Conservation (phyloP, 2,329 filamentous ascomycete species). For the Calonectria leucothoes region DNA sequence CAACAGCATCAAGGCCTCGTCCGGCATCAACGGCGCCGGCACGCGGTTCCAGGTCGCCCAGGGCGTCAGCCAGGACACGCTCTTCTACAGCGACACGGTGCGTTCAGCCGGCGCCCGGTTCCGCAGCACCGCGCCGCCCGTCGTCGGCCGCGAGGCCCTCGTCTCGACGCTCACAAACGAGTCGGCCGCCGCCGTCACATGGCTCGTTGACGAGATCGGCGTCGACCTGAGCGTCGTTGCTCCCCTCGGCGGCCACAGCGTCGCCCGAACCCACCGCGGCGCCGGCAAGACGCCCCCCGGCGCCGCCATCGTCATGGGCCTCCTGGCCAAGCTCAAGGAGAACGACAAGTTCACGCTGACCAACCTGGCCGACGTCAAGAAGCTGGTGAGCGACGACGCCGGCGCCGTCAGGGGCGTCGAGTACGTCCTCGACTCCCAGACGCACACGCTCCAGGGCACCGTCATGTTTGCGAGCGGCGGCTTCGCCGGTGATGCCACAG, state of each 20-base stretch:
- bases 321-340: conserved; percentile 63
- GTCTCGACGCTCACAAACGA: conserved; percentile 59
- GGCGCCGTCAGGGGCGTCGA: conserved; percentile 62
- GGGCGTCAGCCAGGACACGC: conserved; percentile 48
- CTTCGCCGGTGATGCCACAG: conserved; percentile 71
- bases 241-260: conserved; percentile 69
- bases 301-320: conserved; percentile 65
- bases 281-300: conserved; percentile 67
- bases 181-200: conserved; percentile 63
- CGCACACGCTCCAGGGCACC: conserved; percentile 53
- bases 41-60: conserved; percentile 65
- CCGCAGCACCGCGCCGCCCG: conserved; percentile 25
- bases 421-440: conserved; percentile 52
- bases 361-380: conserved; percentile 64
- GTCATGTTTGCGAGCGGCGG: conserved; percentile 72
- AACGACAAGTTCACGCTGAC: conserved; percentile 63
- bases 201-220: conserved; percentile 67
- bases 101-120: conserved; percentile 64
- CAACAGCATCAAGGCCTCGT: conserved; percentile 75
- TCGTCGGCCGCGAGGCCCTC: conserved; percentile 55
- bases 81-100: conserved; percentile 68
- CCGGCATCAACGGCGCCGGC: conserved; percentile 72
- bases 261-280: conserved; percentile 61
- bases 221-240: conserved; percentile 70
- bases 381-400: conserved; percentile 53